Conservation (phyloP, 1,139 yeast genomes). For the Sugiyamaella sp. region DNA sequence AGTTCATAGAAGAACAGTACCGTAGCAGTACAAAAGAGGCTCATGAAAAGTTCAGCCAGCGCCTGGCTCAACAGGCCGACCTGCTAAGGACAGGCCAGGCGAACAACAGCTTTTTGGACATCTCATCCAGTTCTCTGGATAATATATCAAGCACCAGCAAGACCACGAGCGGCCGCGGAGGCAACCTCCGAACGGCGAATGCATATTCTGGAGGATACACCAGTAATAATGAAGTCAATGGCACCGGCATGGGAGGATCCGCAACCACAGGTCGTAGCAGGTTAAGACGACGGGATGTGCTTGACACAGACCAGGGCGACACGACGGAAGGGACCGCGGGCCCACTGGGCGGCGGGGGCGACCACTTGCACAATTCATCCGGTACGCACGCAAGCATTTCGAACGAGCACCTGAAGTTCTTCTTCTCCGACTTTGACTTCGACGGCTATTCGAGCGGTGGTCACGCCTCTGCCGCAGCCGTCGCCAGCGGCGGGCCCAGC, state of each 20-base stretch:
- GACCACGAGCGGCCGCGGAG: background rate
- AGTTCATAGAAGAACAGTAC: conserved; percentile 72
- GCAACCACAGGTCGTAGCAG: conserved; percentile 19
- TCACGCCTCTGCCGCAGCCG: conserved; percentile 18
- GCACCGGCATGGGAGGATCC: conserved; percentile 11
- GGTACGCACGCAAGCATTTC: too few species aligned
- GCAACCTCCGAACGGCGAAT: background rate
- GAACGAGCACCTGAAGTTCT: conserved; percentile 25
- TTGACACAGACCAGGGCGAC: conserved; percentile 18
- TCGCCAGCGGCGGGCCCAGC: conserved; percentile 12
- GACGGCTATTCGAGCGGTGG: conserved; percentile 23
- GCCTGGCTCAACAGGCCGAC: conserved; percentile 75
- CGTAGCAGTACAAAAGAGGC: conserved; percentile 74
- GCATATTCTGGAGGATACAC: conserved; percentile 13
- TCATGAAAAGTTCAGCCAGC: conserved; percentile 77
- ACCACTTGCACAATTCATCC: too few species aligned
- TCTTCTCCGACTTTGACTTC: conserved; percentile 27
- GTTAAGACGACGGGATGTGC: conserved; percentile 20
- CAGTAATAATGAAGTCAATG: conserved; percentile 18
- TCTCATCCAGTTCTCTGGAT: conserved; percentile 14
- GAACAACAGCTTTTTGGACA: conserved; percentile 15
- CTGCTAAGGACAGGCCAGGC: conserved; percentile 54
- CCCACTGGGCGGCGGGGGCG: conserved; percentile 16
- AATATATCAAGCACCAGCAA: background rate
- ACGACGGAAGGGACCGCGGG: conserved; percentile 17